These are phyloP conservation scores for Dictyostelium capitatum DNA, from an alignment of 78 protist genomes.

Conservation along the genomic window DNA sequence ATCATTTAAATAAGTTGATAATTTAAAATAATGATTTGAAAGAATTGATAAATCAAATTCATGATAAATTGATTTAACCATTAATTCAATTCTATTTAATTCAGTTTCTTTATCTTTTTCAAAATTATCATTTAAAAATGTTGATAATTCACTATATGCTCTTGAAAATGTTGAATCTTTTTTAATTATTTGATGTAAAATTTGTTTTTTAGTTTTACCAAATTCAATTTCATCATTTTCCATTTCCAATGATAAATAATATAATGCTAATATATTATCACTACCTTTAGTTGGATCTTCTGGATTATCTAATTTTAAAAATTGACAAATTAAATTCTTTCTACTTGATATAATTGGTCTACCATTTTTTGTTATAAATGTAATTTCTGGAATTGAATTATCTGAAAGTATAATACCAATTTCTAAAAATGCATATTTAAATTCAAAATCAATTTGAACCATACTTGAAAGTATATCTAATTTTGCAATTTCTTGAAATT, in stretches of 20 bases:
- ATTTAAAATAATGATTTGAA: not conserved
- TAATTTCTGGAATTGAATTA: not conserved
- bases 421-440: not conserved
- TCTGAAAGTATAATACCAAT: not conserved
- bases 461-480: not conserved
- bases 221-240: not conserved
- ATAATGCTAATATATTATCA: not conserved
- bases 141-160: not conserved
- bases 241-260: slow-evolving; percentile 6
- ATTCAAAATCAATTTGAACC: not conserved
- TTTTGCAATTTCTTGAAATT: not conserved
- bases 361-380: not conserved
- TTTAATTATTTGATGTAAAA: not conserved
- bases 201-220: not conserved
- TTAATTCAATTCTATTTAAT: slow-evolving; percentile 5
- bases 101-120: not conserved
- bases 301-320: no score
- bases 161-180: not conserved
- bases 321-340: not conserved
- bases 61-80: not conserved
- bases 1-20: not conserved
- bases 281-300: no score
- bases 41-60: not conserved
- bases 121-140: not conserved
- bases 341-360: not conserved